Conservation (phyloP, 2,329 filamentous ascomycete species). For the Colletotrichum sp. region DNA sequence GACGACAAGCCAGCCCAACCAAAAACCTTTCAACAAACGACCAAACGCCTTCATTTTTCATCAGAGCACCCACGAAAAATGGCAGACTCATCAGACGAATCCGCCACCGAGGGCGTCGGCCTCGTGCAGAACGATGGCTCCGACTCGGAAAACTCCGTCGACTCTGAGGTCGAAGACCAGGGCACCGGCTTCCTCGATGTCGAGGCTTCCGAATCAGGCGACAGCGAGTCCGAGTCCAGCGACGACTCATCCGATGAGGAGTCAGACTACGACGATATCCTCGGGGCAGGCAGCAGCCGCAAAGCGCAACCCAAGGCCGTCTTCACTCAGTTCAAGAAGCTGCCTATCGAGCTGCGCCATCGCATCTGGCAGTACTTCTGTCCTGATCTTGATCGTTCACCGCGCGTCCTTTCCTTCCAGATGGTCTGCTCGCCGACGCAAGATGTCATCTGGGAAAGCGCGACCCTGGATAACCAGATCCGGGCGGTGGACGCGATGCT, state of each 20-base stretch:
- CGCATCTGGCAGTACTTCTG: conserved; percentile 39
- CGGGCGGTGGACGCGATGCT: conserved; percentile 30
- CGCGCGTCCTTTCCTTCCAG: conserved; percentile 34
- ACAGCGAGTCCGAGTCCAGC: conserved; percentile 26
- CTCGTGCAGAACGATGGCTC: conserved; percentile 14
- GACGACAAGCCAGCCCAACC: neutral
- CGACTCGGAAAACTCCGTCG: neutral
- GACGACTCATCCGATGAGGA: conserved; percentile 32
- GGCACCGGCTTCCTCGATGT: conserved; percentile 12
- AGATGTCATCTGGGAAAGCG: conserved; percentile 8
- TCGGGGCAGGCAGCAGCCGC: neutral
- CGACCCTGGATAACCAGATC: conserved; percentile 21
- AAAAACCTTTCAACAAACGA: neutral
- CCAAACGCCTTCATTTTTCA: neutral
- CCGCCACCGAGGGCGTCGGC: conserved; percentile 1
- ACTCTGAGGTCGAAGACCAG: neutral
- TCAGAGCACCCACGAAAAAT: neutral
- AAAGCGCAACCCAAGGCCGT: neutral
- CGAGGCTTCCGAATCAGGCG: conserved; percentile 13
- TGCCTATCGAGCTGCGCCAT: conserved; percentile 38
- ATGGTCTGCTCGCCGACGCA: conserved; percentile 7
- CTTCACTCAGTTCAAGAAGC: conserved; percentile 30
- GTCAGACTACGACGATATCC: neutral
- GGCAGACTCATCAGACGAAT: conserved; percentile 16
- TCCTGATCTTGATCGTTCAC: conserved; percentile 27